Percentiles rank a stretch among this genome's conserved stretches.
Evolutionary conservation across 2,329 filamentous ascomycete genomes (phyloP).

Genomic region (Fusarium multiceps): DNA sequence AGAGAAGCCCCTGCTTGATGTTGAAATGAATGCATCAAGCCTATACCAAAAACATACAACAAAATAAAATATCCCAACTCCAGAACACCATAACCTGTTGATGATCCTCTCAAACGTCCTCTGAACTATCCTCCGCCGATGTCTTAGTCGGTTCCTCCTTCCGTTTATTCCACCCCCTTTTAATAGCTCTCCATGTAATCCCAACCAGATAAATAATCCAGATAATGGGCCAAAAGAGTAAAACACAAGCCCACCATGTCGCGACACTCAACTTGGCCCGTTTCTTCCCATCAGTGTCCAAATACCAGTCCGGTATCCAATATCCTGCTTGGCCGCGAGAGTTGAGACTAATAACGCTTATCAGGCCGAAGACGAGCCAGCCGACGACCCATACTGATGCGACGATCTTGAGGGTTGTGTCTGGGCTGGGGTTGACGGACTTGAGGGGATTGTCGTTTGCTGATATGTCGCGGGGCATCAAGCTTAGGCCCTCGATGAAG

Average conservation of each 20-base stretch:
- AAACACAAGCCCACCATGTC: conserved; percentile 47
- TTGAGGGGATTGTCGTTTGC: conserved; percentile 17
- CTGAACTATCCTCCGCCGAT: neutral
- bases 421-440: conserved; percentile 3
- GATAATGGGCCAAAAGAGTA: conserved; percentile 66
- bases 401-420: conserved; percentile 39
- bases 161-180: conserved; percentile 58
- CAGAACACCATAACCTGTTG: conserved; percentile 7
- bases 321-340: conserved; percentile 44
- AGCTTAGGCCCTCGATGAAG: neutral
- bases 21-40: conserved; percentile 18
- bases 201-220: conserved; percentile 75
- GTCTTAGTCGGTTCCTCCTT: neutral
- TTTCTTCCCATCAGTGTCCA: conserved; percentile 40
- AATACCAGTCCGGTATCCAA: conserved; percentile 52
- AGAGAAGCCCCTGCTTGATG: neutral
- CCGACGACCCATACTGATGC: conserved; percentile 44
- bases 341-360: conserved; percentile 50
- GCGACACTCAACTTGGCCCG: conserved; percentile 40
- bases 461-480: neutral
- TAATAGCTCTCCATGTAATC: conserved; percentile 59
- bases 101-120: conserved; percentile 9
- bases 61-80: neutral
- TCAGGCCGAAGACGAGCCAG: conserved; percentile 49
- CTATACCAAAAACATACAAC: conserved; percentile 10